Evolutionary conservation across 805 yeast species (phyloP), one percentile per base, ranked within the genome.

Genomic region (Candida lessepsii): DNA sequence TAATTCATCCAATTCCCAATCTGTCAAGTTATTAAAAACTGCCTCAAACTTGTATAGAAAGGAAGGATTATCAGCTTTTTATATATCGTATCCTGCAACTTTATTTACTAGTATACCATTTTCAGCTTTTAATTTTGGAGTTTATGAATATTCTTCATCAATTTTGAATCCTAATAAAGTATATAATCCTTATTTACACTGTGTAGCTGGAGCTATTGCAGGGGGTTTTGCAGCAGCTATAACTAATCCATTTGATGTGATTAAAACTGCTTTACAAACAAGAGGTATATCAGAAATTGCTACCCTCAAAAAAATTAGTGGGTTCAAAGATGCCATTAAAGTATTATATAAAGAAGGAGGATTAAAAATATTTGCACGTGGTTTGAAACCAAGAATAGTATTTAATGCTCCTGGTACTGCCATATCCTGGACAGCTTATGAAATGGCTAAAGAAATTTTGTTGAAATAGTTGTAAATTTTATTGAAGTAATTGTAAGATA

Each of bases 391-490:
- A 33, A 80, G 99, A 63, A 81, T 93, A 41, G 81, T 91, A 23
- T 85, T 93, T 50, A 89, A 89, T 61, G 89, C 91, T 59, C 99
- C 99, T 16, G 81, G 95, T 33, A 91, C 98, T 7, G 98, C 98
- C 15, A 89, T 91, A 46, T 82, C 95, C 49, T 91, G 98, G 98
- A 91, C 98, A 1, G 87, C 96, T 19, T 91, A 91, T 63, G 99
- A 91, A 61, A 86, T 90, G 91, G 97, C 96, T 31, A 91, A 91
- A 65, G 82, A 78, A 50, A 72, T 83, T 49, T 63, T 82, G 54
- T 58, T 75, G 30, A 58, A 52, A 42, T 44, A n/a, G n/a, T n/a
- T n/a, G n/a, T n/a, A n/a, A n/a, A 72, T 83, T 49, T 63, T 82
- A 54, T 58, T 75, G 30, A 58, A 52, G 41, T 44, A 42, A n/a